Percentiles rank a stretch among this genome's conserved stretches.
phyloP scores from a whole-genome alignment of 805 yeast genomes.

The Wickerhamiella galacta region DNA sequence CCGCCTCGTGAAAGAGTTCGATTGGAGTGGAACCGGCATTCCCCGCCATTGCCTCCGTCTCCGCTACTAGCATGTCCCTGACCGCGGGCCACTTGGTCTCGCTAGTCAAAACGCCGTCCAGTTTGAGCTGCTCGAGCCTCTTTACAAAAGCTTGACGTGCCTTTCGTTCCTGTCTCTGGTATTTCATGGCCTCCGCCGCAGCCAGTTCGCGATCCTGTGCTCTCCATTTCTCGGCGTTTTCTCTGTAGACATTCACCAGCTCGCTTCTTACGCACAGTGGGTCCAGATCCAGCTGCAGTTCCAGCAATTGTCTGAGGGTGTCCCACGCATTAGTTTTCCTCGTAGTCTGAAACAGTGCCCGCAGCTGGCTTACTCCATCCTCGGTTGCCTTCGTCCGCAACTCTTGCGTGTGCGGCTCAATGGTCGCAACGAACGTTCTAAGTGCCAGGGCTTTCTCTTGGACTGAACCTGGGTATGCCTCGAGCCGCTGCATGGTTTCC shows the following conservation, averaged over 20 bases:
- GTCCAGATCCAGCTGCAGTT: too few relatives aligned
- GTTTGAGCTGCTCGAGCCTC: conserved; percentile 1
- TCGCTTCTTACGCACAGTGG: too few relatives aligned
- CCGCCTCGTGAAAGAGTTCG: conserved; percentile 4
- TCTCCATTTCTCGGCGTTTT: not conserved
- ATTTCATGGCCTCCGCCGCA: not conserved
- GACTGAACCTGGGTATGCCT: too few relatives aligned
- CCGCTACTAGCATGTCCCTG: not conserved
- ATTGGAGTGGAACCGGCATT: conserved; percentile 5
- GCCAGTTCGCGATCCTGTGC: not conserved
- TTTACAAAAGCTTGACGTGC: conserved; percentile 5
- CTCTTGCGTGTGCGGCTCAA: too few relatives aligned
- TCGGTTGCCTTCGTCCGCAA: too few relatives aligned
- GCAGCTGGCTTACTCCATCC: too few relatives aligned
- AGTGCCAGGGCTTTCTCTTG: too few relatives aligned
- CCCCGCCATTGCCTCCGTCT: not conserved
- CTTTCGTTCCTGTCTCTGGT: not conserved
- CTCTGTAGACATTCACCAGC: not conserved
- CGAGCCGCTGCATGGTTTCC: too few relatives aligned
- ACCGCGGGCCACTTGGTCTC: conserved; percentile 3
- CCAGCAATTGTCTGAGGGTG: too few relatives aligned
- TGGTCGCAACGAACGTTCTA: too few relatives aligned
- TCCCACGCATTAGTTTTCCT: too few relatives aligned
- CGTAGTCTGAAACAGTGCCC: too few relatives aligned
- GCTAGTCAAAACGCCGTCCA: not conserved